These are phyloP conservation scores for Rhizoctonia solani DNA, from an alignment of 1,284 basidiomycete species.

Conservation along the genomic window DNA sequence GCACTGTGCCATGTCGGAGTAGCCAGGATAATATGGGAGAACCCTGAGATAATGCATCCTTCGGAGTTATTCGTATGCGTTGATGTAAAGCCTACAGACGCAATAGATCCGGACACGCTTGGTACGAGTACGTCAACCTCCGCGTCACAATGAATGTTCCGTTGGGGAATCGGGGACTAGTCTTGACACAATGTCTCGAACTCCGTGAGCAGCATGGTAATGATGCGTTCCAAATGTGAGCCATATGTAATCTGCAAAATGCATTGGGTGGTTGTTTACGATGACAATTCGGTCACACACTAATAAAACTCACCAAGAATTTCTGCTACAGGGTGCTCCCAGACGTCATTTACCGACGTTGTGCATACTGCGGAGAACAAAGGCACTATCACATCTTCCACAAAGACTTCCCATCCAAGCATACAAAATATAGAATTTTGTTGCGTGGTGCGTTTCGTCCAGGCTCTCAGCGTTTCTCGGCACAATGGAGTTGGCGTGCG, in stretches of 20 bases:
- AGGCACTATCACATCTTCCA: constrained; percentile 58
- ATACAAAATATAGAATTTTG: constrained; percentile 42
- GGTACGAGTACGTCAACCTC: constrained; percentile 52
- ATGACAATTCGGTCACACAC: not conserved
- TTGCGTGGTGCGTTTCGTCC: constrained; percentile 51
- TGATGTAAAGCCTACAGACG: constrained; percentile 39
- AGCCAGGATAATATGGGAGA: constrained; percentile 68
- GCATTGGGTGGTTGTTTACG: not conserved
- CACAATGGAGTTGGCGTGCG: constrained; percentile 44
- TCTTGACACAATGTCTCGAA: constrained; percentile 57
- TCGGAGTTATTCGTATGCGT: constrained; percentile 30
- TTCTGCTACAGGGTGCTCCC: constrained; percentile 62
- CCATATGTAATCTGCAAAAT: constrained; percentile 61
- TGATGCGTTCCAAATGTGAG: constrained; percentile 63
- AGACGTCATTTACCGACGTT: constrained; percentile 55
- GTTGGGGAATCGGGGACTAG: constrained; percentile 48
- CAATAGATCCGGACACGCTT: constrained; percentile 44
- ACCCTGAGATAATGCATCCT: constrained; percentile 48
- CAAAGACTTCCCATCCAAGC: constrained; percentile 60
- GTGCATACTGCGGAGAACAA: constrained; percentile 77
- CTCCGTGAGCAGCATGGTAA: constrained; percentile 60
- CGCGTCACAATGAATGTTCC: constrained; percentile 58
- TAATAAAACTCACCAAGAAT: constrained; percentile 54
- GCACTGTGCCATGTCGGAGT: constrained; percentile 69
- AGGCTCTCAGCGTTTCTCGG: constrained; percentile 54